These are phyloP conservation scores for Ustilago nuda DNA, from an alignment of 1,284 basidiomycete genomes.

Conservation along the genomic window DNA sequence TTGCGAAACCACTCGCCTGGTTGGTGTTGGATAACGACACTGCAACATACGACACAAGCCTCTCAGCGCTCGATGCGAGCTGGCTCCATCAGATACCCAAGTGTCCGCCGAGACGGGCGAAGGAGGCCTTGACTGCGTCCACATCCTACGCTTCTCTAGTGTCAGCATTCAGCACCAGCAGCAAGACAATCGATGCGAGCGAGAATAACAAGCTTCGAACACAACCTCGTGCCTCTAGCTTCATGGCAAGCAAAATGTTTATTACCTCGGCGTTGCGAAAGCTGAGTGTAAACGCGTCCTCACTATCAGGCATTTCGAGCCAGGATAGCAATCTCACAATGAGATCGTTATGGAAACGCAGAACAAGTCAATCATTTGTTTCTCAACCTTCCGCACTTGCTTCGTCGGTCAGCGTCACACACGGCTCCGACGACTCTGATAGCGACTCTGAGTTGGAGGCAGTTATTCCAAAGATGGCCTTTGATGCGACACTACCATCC, in stretches of 20 bases:
- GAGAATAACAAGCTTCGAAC: not conserved
- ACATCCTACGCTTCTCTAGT: not conserved
- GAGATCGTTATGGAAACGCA: not conserved
- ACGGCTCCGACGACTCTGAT: not conserved
- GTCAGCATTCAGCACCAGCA: conserved; percentile 1
- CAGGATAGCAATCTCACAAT: not conserved
- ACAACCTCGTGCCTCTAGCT: not conserved
- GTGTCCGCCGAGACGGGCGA: not conserved
- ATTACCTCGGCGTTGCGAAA: conserved; percentile 11
- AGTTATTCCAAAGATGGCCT: not conserved
- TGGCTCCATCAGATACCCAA: not conserved
- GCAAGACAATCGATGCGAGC: not conserved
- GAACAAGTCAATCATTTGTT: not conserved
- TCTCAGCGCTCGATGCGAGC: not conserved
- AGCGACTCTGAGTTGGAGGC: not conserved
- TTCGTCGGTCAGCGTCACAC: not conserved
- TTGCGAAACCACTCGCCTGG: not conserved
- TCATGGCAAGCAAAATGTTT: conserved; percentile 1
- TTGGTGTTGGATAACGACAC: not conserved
- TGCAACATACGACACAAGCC: not conserved
- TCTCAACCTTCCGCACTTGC: not conserved
- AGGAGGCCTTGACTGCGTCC: not conserved
- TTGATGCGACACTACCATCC: not conserved
- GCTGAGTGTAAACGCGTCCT: not conserved
- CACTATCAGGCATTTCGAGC: not conserved